These are phyloP conservation scores for Penicillium pulvis DNA, from an alignment of 495 filamentous ascomycete species.

Conservation along the genomic window DNA sequence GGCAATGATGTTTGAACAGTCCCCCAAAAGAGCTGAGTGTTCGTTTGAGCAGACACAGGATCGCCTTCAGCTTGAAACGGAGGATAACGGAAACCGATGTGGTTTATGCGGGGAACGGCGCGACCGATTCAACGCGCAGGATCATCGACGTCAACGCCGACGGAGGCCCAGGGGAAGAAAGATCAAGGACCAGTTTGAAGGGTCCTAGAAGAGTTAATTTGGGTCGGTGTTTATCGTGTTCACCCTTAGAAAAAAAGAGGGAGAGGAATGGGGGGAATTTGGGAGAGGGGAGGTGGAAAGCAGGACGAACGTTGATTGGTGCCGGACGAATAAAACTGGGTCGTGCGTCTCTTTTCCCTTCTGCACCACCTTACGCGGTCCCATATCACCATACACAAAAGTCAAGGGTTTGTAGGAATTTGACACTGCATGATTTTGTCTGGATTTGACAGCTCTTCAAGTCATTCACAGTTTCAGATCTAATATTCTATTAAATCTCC, in stretches of 20 bases:
- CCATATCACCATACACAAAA: neutral
- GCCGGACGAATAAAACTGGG: conserved; percentile 7
- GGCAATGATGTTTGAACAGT: neutral
- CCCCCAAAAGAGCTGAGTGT: neutral
- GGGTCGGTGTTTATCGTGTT: neutral
- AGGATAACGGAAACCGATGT: conserved; percentile 30
- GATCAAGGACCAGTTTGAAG: conserved; percentile 3
- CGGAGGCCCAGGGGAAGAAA: conserved; percentile 26
- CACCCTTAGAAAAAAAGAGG: conserved; percentile 13
- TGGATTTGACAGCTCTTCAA: too few species aligned
- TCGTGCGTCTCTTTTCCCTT: conserved; percentile 13
- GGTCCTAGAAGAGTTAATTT: conserved; percentile 2
- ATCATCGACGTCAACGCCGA: conserved; percentile 38
- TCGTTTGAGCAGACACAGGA: neutral
- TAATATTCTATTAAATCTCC: neutral
- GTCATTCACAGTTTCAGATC: neutral
- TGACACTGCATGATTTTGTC: neutral
- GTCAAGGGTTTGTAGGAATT: neutral
- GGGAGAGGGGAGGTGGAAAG: conserved; percentile 17
- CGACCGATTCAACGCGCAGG: conserved; percentile 42
- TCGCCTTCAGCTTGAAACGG: conserved; percentile 19
- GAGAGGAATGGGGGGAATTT: conserved; percentile 16
- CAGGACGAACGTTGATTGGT: conserved; percentile 26
- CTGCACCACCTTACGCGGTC: conserved; percentile 6
- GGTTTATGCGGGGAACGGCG: conserved; percentile 44